Base-by-base conservation (phyloP, 352 stramenopile genomes). In the Pythium insidiosum region DNA sequence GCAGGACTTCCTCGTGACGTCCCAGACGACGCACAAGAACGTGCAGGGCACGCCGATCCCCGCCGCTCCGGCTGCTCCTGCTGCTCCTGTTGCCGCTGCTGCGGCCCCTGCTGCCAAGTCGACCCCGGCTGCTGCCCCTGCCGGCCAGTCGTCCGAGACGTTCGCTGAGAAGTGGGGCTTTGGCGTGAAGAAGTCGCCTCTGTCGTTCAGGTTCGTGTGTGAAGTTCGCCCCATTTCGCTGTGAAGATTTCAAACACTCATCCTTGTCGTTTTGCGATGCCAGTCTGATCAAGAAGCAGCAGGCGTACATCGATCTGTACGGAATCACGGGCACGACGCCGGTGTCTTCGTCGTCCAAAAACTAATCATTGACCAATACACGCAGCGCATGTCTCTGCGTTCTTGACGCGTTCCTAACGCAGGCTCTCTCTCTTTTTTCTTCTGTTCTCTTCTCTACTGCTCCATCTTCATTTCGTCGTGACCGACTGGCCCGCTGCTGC, bases 221-320 rank as follows among this genome's bases (percentile, higher is more conserved):
- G n/a, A n/a, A n/a, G n/a, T n/a, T n/a, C n/a, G n/a, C n/a, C n/a
- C n/a, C n/a, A n/a, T n/a, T n/a, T n/a, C n/a, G n/a, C n/a, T n/a
- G n/a, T n/a, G n/a, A n/a, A n/a, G n/a, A n/a, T n/a, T n/a, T n/a
- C n/a, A n/a, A n/a, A n/a, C n/a, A n/a, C n/a, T n/a, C n/a, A n/a
- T n/a, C n/a, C n/a, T n/a, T n/a, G n/a, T n/a, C n/a, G n/a, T n/a
- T n/a, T n/a, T 16, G 19, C 19, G 11, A 25, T 11, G 42, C 19
- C 42, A 91, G 78, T 56, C 61, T 93, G 43, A 50, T 69, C 24
- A 85, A 88, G 71, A 88, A 87, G 58, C 81, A 93, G 58, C 80
- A 93, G 53, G 69, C 63, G 44, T 93, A 93, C 58, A 59, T 93
- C 50, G 75, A 77, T 16, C 51, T 86, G 44, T 93, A 89, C 54